Conservation (phyloP, 106 monocot genomes). For the Triglochin maritima region DNA sequence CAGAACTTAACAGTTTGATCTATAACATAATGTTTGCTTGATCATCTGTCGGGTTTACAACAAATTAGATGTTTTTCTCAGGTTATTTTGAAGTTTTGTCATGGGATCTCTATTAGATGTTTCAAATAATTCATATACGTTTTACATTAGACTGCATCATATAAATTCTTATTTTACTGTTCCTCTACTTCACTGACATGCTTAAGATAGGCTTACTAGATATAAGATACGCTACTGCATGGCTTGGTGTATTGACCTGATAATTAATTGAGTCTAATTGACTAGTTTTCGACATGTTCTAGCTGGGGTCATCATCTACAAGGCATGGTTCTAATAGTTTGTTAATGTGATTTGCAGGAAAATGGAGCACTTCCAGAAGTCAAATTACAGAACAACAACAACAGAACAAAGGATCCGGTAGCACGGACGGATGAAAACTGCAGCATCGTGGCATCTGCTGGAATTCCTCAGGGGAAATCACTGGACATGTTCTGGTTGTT, state of each 20-base stretch:
- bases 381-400: slow-evolving; percentile 6
- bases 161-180: not conserved
- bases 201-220: not conserved
- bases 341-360: slow-evolving; percentile 11
- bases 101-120: too few relatives aligned
- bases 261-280: too few relatives aligned
- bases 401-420: slow-evolving; percentile 1
- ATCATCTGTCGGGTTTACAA: too few relatives aligned
- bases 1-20: too few relatives aligned
- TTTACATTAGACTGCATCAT: not conserved
- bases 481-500: slow-evolving; percentile 78
- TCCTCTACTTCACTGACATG: not conserved
- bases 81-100: too few relatives aligned
- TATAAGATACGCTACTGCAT: too few relatives aligned
- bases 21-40: too few relatives aligned
- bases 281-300: too few relatives aligned
- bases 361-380: slow-evolving; percentile 44
- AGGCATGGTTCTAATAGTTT: not conserved
- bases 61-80: too few relatives aligned
- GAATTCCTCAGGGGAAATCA: slow-evolving; percentile 26
- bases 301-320: too few relatives aligned
- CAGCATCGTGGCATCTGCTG: slow-evolving; percentile 1
- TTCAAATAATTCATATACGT: not conserved
- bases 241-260: too few relatives aligned
- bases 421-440: not conserved